phyloP scores from a whole-genome alignment of 1,284 basidiomycete species.

The Leccinum pachyderme region DNA sequence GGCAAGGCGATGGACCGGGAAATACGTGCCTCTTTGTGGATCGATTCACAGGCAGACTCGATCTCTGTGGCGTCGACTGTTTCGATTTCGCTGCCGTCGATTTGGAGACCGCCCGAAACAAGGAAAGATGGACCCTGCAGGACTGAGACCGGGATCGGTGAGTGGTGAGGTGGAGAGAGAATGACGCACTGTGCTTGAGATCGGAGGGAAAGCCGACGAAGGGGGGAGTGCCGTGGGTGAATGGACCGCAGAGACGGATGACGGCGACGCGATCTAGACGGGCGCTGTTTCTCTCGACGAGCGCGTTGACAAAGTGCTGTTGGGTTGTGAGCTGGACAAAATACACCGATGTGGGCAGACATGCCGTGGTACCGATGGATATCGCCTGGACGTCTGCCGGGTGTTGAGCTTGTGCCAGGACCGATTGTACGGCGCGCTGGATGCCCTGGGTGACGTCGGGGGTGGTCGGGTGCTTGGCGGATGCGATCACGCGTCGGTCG shows the following conservation, averaged over 20 bases:
- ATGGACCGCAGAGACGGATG: constrained; percentile 49
- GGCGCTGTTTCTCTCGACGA: constrained; percentile 47
- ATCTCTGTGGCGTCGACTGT: constrained; percentile 41
- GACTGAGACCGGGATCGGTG: constrained; percentile 19
- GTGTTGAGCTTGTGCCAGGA: constrained; percentile 28
- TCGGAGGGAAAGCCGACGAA: constrained; percentile 39
- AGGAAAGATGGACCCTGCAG: constrained; percentile 40
- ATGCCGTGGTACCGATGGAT: constrained; percentile 38
- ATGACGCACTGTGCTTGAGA: constrained; percentile 29
- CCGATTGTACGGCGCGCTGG: constrained; percentile 29
- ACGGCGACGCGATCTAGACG: constrained; percentile 52
- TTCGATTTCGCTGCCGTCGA: constrained; percentile 49
- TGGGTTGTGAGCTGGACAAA: background rate
- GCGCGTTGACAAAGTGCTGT: constrained; percentile 52
- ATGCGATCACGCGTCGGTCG: constrained; percentile 28
- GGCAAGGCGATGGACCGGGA: background rate
- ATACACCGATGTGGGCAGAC: background rate
- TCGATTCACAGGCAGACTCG: constrained; percentile 31
- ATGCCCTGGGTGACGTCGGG: constrained; percentile 37
- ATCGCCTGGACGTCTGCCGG: constrained; percentile 31
- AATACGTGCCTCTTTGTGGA: constrained; percentile 26
- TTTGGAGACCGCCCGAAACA: constrained; percentile 48
- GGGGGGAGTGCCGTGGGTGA: constrained; percentile 40
- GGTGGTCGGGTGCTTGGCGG: constrained; percentile 38
- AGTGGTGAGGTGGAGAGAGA: background rate